These are phyloP conservation scores for Dothideomycetes sp. DNA, from an alignment of 2,329 filamentous ascomycete species.

Conservation along the genomic window DNA sequence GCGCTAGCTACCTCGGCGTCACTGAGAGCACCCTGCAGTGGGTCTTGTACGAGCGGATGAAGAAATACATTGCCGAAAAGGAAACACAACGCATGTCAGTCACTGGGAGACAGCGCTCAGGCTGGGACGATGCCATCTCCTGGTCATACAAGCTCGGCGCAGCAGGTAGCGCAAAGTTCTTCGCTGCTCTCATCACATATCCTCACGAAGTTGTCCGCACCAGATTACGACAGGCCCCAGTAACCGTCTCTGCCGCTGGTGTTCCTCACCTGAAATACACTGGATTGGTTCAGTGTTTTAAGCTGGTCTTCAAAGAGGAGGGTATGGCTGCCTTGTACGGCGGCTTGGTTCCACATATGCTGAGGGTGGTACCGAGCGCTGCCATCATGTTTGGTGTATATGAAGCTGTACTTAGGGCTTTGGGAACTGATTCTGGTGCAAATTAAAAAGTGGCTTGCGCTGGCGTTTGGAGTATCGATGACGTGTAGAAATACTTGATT, in stretches of 20 bases:
- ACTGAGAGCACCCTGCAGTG: constrained; percentile 86
- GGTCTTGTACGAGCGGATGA: constrained; percentile 91
- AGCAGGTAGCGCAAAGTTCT: constrained; percentile 73
- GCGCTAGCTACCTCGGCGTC: constrained; percentile 82
- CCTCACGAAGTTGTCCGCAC: constrained; percentile 88
- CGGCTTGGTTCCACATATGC: constrained; percentile 80
- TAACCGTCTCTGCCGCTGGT: constrained; percentile 29
- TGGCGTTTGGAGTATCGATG: not conserved
- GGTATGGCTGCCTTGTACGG: constrained; percentile 79
- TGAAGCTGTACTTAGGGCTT: constrained; percentile 36
- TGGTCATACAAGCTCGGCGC: constrained; percentile 71
- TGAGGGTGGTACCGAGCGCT: constrained; percentile 82
- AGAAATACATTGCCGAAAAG: constrained; percentile 56
- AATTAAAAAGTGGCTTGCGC: not conserved
- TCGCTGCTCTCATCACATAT: constrained; percentile 77
- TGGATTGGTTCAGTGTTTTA: constrained; percentile 79
- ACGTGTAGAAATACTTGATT: no score
- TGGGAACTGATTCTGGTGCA: constrained; percentile 33
- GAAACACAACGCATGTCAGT: constrained; percentile 42
- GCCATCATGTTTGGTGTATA: constrained; percentile 96
- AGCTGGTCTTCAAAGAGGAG: constrained; percentile 77
- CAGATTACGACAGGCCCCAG: constrained; percentile 73
- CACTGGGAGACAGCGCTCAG: constrained; percentile 50
- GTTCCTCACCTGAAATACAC: constrained; percentile 73
- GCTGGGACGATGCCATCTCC: constrained; percentile 64